Conservation (phyloP, 2,329 filamentous ascomycete genomes). For the Sporothrix protearum region DNA sequence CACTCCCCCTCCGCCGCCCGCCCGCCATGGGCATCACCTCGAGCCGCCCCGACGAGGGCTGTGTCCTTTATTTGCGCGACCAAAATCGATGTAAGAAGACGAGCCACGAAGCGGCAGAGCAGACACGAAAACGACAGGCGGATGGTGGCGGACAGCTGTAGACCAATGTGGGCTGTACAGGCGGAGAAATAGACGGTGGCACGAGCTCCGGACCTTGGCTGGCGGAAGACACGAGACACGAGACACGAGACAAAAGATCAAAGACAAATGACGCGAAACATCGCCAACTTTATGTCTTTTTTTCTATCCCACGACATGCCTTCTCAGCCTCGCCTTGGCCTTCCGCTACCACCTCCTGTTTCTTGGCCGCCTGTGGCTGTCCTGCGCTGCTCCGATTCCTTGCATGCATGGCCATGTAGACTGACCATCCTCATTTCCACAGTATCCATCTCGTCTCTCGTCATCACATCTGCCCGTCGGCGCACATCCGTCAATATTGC, state of each 20-base stretch:
- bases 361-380: neutral
- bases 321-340: neutral
- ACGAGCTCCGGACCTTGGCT: neutral
- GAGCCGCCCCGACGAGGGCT: constrained; percentile 82
- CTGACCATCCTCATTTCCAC: constrained; percentile 24
- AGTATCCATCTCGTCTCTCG: constrained; percentile 86
- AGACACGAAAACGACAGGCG: neutral
- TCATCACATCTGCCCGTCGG: constrained; percentile 74
- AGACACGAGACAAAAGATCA: too few species aligned
- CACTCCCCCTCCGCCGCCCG: constrained; percentile 7
- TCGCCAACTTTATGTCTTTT: neutral
- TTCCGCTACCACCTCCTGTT: neutral
- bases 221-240: constrained; percentile 2
- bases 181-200: neutral
- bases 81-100: constrained; percentile 74
- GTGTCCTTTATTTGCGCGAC: constrained; percentile 78
- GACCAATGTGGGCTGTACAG: neutral
- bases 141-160: neutral
- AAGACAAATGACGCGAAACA: neutral
- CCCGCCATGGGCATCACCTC: constrained; percentile 82
- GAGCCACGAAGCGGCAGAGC: neutral
- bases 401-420: neutral
- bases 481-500: constrained; percentile 72
- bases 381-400: neutral
- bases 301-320: constrained; percentile 27